Percentiles rank a stretch among this genome's conserved stretches.
These are phyloP conservation scores for Talinum fruticosum DNA, from an alignment of 148 eudicot genomes.

Conservation along the genomic window DNA sequence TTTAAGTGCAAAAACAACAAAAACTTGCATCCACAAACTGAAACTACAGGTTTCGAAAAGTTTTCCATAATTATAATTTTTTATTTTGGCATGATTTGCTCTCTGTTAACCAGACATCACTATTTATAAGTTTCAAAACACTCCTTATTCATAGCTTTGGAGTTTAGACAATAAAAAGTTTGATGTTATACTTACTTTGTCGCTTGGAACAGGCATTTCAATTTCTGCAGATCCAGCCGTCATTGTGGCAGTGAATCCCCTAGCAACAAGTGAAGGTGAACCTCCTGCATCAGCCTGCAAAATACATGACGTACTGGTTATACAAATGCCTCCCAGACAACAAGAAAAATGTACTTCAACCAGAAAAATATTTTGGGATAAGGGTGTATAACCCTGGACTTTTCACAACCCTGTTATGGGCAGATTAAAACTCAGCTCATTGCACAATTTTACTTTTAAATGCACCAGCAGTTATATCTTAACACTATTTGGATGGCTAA, in stretches of 20 bases:
- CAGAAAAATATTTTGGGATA: too few relatives aligned
- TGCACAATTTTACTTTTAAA: background rate
- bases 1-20: background rate
- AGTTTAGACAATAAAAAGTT: background rate
- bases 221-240: slow-evolving; percentile 69
- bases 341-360: background rate
- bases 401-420: too few relatives aligned
- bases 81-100: background rate
- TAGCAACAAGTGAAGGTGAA: slow-evolving; percentile 92
- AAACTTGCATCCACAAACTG: background rate
- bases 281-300: slow-evolving; percentile 98
- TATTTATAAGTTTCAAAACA: background rate
- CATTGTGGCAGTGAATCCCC: slow-evolving; percentile 64
- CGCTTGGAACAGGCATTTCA: slow-evolving; percentile 86
- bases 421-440: background rate
- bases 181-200: slow-evolving; percentile 47
- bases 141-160: background rate
- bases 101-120: background rate
- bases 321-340: background rate
- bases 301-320: background rate
- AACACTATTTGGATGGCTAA: background rate
- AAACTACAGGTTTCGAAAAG: background rate
- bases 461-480: background rate
- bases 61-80: background rate
- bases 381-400: too few relatives aligned